These are phyloP conservation scores for Plectranthus barbatus DNA, from an alignment of 257 asterid genomes.

Conservation along the genomic window DNA sequence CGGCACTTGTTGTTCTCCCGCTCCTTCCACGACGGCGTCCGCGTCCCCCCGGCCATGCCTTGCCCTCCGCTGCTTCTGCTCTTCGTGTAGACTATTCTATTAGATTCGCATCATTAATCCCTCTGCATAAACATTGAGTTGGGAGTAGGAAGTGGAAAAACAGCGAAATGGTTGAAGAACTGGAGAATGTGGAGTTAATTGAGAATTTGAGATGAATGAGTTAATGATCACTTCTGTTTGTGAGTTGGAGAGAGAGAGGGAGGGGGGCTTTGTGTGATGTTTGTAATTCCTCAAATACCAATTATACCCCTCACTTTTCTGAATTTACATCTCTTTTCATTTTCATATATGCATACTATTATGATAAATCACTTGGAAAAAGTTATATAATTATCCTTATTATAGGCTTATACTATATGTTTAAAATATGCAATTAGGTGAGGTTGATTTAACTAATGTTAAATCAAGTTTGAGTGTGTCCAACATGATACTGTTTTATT, in stretches of 20 bases:
- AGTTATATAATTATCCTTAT: too few relatives aligned
- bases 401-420: too few relatives aligned
- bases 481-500: too few relatives aligned
- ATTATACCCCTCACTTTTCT: neutral
- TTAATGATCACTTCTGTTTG: too few relatives aligned
- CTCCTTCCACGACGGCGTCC: conserved; percentile 73
- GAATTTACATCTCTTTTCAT: neutral
- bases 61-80: neutral
- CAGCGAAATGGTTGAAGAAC: neutral
- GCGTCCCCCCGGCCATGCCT: conserved; percentile 31
- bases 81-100: neutral
- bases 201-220: conserved; percentile 6
- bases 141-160: neutral
- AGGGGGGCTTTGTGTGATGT: neutral
- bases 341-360: too few relatives aligned
- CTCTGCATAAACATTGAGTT: too few relatives aligned
- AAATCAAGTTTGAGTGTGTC: too few relatives aligned
- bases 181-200: conserved; percentile 8
- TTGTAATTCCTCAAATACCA: neutral
- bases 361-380: too few relatives aligned
- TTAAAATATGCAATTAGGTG: too few relatives aligned
- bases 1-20: conserved; percentile 73
- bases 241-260: conserved; percentile 4
- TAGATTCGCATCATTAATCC: neutral
- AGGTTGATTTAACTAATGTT: too few relatives aligned